Evolutionary conservation across 164 flowering plant species (phyloP).

Genomic region (Macadamia tetraphylla): DNA sequence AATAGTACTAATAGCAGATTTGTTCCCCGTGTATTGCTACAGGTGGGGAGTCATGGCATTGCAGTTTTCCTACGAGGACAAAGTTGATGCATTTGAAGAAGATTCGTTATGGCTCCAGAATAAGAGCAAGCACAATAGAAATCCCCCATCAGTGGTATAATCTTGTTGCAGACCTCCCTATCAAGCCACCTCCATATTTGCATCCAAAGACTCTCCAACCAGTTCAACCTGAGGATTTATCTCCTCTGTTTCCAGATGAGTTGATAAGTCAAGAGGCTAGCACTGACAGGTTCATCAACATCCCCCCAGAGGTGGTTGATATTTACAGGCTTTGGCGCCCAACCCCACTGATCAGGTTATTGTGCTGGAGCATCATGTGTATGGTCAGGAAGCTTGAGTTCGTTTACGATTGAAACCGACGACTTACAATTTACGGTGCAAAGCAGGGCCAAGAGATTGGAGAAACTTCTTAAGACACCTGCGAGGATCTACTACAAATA

Average conservation of each 20-base stretch:
- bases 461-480: conserved; percentile 86
- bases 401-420: neutral
- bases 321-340: conserved; percentile 94
- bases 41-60: conserved; percentile 30
- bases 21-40: neutral
- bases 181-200: conserved; percentile 82
- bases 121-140: conserved; percentile 34
- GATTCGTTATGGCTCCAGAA: conserved; percentile 21
- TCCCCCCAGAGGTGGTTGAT: conserved; percentile 85
- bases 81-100: conserved; percentile 18
- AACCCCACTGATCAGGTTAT: conserved; percentile 84
- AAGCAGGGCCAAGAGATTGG: conserved; percentile 87
- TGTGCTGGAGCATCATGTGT: neutral
- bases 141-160: conserved; percentile 86
- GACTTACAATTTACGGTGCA: conserved; percentile 10
- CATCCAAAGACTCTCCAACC: conserved; percentile 74
- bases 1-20: neutral
- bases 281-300: conserved; percentile 59
- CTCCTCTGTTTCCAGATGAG: conserved; percentile 81
- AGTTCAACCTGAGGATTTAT: conserved; percentile 59
- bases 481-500: conserved; percentile 94
- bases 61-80: conserved; percentile 16
- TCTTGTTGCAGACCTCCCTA: conserved; percentile 70
- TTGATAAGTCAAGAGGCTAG: conserved; percentile 74
- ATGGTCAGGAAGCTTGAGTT: neutral